phyloP scores from a whole-genome alignment of 2,329 filamentous ascomycete species.

The Coniochaeta ligniaria region DNA sequence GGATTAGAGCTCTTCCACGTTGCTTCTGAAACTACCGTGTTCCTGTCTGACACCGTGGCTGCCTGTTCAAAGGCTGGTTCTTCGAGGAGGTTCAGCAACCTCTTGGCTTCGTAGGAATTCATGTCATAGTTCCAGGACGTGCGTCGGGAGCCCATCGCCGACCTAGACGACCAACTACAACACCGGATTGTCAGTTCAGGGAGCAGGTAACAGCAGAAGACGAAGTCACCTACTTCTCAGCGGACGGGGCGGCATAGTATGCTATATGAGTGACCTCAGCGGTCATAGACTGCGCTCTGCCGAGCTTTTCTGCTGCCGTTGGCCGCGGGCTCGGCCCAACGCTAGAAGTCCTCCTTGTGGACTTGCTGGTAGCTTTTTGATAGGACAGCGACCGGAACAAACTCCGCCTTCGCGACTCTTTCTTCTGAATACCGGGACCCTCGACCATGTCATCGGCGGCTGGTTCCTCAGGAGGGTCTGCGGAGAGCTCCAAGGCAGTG shows the following conservation, averaged over 20 bases:
- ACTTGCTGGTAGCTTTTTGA: constrained; percentile 12
- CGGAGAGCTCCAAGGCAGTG: constrained; percentile 4
- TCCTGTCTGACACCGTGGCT: constrained; percentile 26
- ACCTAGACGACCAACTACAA: constrained; percentile 20
- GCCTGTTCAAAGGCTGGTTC: constrained; percentile 23
- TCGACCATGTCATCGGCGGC: constrained; percentile 4
- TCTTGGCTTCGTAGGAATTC: constrained; percentile 36
- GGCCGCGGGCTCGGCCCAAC: constrained; percentile 17
- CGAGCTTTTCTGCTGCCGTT: constrained; percentile 14
- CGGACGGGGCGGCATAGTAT: constrained; percentile 16
- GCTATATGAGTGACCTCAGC: constrained; percentile 17
- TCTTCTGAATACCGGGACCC: constrained; percentile 11
- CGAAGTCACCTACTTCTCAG: constrained; percentile 18
- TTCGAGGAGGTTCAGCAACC: constrained; percentile 31
- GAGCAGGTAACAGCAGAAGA: not conserved
- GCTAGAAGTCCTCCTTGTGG: constrained; percentile 21
- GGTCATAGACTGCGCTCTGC: constrained; percentile 25
- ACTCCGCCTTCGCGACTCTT: constrained; percentile 15
- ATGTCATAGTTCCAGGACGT: constrained; percentile 35
- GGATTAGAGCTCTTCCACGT: constrained; percentile 30
- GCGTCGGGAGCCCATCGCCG: constrained; percentile 14
- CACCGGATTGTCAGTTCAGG: constrained; percentile 7
- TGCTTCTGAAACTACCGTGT: constrained; percentile 21
- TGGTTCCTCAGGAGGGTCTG: not conserved
- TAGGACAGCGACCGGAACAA: constrained; percentile 30